Conservation (phyloP, 352 stramenopile species). For the Globisporangium acanthophoron region DNA sequence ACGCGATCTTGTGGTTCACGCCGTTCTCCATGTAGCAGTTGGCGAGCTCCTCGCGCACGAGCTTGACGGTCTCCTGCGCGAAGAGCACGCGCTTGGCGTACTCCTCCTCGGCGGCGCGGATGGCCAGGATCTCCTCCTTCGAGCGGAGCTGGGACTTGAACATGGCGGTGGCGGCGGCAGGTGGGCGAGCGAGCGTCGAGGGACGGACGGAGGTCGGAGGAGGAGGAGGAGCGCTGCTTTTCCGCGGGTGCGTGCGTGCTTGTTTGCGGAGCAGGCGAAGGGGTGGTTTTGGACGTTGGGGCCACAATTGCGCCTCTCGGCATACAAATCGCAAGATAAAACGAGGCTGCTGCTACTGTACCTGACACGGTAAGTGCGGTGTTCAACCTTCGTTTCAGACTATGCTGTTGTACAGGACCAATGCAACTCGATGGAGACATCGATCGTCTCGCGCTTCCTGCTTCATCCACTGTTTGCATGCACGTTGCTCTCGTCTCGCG, state of each 20-base stretch:
- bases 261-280: neutral
- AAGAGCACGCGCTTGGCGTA: conserved; percentile 72
- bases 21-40: conserved; percentile 87
- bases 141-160: conserved; percentile 67
- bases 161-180: conserved; percentile 17
- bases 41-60: conserved; percentile 81
- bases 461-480: neutral
- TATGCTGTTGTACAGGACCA: neutral
- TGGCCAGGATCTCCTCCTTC: conserved; percentile 82
- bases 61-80: conserved; percentile 76
- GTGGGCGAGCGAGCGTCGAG: neutral
- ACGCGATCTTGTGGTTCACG: conserved; percentile 86
- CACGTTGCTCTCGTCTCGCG: neutral
- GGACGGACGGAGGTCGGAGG: neutral
- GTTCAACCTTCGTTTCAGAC: neutral
- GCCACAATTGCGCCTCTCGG: conserved; percentile 8
- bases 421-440: neutral
- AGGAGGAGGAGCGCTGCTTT: conserved; percentile 1
- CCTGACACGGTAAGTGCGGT: conserved; percentile 5
- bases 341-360: neutral
- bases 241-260: conserved; percentile 7
- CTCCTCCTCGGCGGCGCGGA: conserved; percentile 66
- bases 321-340: conserved; percentile 17
- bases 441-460: too few species aligned
- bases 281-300: conserved; percentile 15